Conservation (phyloP, 1,284 basidiomycete species). For the Xerocomus amazonicus region DNA sequence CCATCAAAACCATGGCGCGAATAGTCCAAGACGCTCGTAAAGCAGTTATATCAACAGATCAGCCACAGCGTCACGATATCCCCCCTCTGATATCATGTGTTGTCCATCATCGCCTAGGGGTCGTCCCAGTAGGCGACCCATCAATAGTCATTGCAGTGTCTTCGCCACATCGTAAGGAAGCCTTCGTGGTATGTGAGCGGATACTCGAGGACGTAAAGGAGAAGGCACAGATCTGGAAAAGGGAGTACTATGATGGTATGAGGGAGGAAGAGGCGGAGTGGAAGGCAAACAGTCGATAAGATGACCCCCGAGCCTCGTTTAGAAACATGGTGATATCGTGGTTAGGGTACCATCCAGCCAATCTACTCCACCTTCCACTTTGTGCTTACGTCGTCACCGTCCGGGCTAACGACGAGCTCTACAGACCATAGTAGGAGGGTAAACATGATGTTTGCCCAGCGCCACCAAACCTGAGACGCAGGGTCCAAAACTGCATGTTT, state of each 20-base stretch:
- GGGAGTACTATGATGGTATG: constrained; percentile 76
- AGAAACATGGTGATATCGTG: constrained; percentile 8
- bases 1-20: constrained; percentile 72
- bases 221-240: constrained; percentile 86
- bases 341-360: constrained; percentile 7
- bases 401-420: constrained; percentile 74
- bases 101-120: constrained; percentile 77
- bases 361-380: constrained; percentile 76
- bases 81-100: constrained; percentile 50
- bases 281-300: constrained; percentile 58
- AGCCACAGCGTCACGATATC: constrained; percentile 27
- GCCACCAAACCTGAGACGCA: constrained; percentile 86
- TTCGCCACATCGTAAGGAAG: constrained; percentile 80
- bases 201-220: constrained; percentile 82
- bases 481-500: constrained; percentile 62
- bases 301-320: constrained; percentile 13
- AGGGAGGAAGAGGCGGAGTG: constrained; percentile 61
- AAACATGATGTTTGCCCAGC: constrained; percentile 85
- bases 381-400: constrained; percentile 65
- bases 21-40: constrained; percentile 53
- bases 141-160: constrained; percentile 85
- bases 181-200: constrained; percentile 76
- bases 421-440: constrained; percentile 78
- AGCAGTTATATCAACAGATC: constrained; percentile 41
- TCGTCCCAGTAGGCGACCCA: constrained; percentile 73